Evolutionary conservation across 2,329 filamentous ascomycete species (phyloP).

Genomic region (Exophiala phaeomuriformis): DNA sequence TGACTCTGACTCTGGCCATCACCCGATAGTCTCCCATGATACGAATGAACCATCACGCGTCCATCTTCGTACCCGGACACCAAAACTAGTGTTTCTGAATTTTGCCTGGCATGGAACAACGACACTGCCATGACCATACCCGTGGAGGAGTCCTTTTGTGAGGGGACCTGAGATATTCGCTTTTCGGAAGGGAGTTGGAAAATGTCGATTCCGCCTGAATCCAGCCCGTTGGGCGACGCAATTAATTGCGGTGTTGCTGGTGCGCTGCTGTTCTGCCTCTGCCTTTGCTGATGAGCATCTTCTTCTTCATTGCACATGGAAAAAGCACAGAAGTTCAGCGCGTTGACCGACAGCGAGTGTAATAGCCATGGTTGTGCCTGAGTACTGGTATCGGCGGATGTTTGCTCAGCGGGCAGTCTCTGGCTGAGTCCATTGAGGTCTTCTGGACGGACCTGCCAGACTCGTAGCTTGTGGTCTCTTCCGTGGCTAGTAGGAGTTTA

Average conservation of each 20-base stretch:
- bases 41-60: slow-evolving; percentile 55
- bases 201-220: slow-evolving; percentile 72
- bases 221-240: slow-evolving; percentile 71
- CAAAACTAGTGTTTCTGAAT: slow-evolving; percentile 37
- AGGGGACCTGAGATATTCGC: slow-evolving; percentile 55
- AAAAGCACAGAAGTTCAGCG: slow-evolving; percentile 91
- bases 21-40: slow-evolving; percentile 14
- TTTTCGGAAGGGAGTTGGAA: slow-evolving; percentile 70
- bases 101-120: slow-evolving; percentile 45
- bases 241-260: slow-evolving; percentile 45
- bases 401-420: slow-evolving; percentile 61
- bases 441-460: slow-evolving; percentile 74
- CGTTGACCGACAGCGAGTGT: slow-evolving; percentile 76
- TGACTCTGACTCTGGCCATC: neutral
- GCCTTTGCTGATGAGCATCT: neutral
- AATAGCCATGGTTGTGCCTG: slow-evolving; percentile 70
- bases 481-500: slow-evolving; percentile 61
- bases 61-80: slow-evolving; percentile 82
- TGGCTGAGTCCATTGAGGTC: slow-evolving; percentile 51
- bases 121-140: slow-evolving; percentile 82
- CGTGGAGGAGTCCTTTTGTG: slow-evolving; percentile 39
- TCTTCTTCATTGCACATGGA: slow-evolving; percentile 47
- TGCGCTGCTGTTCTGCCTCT: neutral
- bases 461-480: slow-evolving; percentile 74
- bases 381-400: slow-evolving; percentile 31